A percentile compares a stretch with the other conserved stretches of the same genome.
Conservation (phyloP, 495 filamentous ascomycete species). For the Tetracladium setigerum region DNA sequence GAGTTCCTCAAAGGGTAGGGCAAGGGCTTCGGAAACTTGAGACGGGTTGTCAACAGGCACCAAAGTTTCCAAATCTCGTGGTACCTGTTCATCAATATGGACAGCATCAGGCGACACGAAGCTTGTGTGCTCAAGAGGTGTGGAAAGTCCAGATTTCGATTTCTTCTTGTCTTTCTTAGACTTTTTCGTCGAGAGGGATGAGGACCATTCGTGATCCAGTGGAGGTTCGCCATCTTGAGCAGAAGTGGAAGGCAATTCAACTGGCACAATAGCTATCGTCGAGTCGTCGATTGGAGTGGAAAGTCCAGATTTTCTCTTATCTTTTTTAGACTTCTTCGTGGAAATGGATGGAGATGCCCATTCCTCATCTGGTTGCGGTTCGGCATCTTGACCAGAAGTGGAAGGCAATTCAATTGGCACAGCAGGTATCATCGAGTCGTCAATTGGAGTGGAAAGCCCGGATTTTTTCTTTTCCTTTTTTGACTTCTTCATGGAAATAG, state of each 20-base stretch:
- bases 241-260: too few relatives aligned
- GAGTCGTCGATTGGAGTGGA: neutral
- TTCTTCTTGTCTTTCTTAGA: slow-evolving; percentile 3
- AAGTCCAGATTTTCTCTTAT: slow-evolving; percentile 1
- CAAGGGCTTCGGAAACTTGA: too few relatives aligned
- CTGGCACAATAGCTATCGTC: neutral
- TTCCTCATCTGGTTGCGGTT: neutral
- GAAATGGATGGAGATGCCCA: neutral
- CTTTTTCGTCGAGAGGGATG: neutral
- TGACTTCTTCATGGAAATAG: neutral
- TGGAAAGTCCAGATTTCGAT: neutral
- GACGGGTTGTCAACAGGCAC: too few relatives aligned
- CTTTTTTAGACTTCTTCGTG: neutral
- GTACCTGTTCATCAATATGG: too few relatives aligned
- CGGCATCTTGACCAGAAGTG: neutral
- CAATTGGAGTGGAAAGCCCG: neutral
- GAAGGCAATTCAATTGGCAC: neutral
- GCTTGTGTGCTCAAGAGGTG: neutral
- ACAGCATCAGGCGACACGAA: too few relatives aligned
- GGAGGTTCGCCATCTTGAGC: neutral
- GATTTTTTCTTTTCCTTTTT: slow-evolving; percentile 3
- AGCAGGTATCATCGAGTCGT: neutral
- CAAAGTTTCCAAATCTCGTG: too few relatives aligned
- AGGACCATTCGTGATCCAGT: neutral
- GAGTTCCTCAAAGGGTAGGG: too few relatives aligned